Base-by-base conservation (phyloP, 2,329 filamentous ascomycete species). In the Colletotrichum siamense region DNA sequence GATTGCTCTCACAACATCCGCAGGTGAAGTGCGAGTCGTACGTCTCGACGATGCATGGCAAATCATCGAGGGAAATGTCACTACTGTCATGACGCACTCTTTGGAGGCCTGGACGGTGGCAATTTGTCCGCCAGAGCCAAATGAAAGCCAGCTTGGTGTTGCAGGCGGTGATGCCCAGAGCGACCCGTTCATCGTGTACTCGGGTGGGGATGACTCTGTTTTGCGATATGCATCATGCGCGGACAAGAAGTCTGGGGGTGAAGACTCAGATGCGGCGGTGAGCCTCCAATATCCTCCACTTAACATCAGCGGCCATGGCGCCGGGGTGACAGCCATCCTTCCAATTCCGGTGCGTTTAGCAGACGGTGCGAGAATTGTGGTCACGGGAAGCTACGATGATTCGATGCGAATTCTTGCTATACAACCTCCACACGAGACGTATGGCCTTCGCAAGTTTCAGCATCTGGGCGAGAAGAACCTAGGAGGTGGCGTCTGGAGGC, bases 321-420 rank as follows among this genome's bases (percentile, higher is more conserved):
- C 96, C 3, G 96, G 97, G 13, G 94, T 99, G 1, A 98, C 96
- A 0, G 92, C 95, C 3, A 97, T 99, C 70, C 84, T 98, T 4
- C 95, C 96, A 0, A 85, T 98, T 4, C 81, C 88, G 2, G 24
- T 86, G 4, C 80, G 83, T 2, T 79, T 82, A 0, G 79, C 82
- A 10, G 86, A 89, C 10, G 86, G 86, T 5, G 87, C 88, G 2
- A 87, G 89, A 6, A 81, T 97, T 6, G 84, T 98, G 4, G 81
- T 98, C 4, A 98, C 96, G 0, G 97, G 97, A 6, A 98, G 95
- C 82, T 99, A 99, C 81, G 97, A 99, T 80, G 96, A 99, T 80
- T 88, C 90, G 77, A 87, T 99, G 22, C 91, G 96, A 15, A 87
- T 98, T 3, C 89, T 94, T 65, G 83, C 89, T 2, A 85, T 92